Evolutionary conservation across 2,329 filamentous ascomycete species (phyloP), one percentile per base, ranked within the genome.

Genomic region (Aspergillus versicolor): DNA sequence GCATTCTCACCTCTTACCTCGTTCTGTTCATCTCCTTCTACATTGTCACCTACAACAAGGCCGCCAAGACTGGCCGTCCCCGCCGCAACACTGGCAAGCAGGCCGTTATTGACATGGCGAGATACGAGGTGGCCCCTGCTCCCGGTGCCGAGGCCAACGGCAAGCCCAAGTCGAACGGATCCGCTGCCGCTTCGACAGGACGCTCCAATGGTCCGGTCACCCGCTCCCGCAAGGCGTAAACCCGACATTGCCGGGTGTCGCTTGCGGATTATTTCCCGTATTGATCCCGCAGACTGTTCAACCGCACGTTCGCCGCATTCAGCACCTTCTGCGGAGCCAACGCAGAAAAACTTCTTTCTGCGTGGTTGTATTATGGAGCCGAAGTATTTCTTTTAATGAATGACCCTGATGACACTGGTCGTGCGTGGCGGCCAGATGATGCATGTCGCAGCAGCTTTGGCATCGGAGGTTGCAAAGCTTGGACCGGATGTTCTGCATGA

Each of bases 1-100:
- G 83, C 65, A 96, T 96, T 70, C 82, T 99, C 73, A 92, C 86
- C 79, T 96, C 91, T 32, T 99, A 97, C 85, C 86, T 99, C 59
- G 84, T 97, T 63, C 90, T 99, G 66, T 99, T 99, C 87, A 96
- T 99, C 80, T 93, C 89, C 51, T 99, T 99, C 88, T 99, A 97
- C 84, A 84, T 96, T 67, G 92, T 92, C 65, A 99, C 93, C 61
- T 99, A 99, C 75, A 85, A 85, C 73, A 93, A 92, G 82, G 85
- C 83, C 38, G 65, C 65, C 61, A 75, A 77, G 66, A 64, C 70
- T 40, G 73, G 75, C 54, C 74, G 77, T 34, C 77, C 73, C 57
- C 76, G 73, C 61, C 72, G 75, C 66, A 79, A 78, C 69, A 92
- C 88, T 67, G 90, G 90, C 70, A 92, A 90, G 77, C 94, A 93